Percentiles rank a stretch among this genome's conserved stretches.
These are phyloP conservation scores for Xylaria digitata DNA, from an alignment of 2,329 filamentous ascomycete species.

Conservation along the genomic window DNA sequence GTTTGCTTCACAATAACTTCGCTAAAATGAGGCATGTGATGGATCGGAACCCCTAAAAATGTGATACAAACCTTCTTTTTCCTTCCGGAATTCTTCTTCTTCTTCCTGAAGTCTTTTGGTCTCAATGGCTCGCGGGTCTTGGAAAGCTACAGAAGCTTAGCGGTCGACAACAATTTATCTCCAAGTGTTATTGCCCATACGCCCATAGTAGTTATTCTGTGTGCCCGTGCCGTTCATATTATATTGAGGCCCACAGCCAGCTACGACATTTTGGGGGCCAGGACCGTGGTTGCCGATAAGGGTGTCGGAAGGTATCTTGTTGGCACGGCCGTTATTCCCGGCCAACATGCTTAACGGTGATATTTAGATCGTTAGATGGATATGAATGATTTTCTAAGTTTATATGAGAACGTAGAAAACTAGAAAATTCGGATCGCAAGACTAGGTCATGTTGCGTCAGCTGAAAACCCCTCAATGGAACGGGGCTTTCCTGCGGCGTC, in stretches of 20 bases:
- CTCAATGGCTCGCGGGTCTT: not conserved
- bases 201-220: constrained; percentile 14
- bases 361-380: too few species aligned
- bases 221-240: constrained; percentile 1
- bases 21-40: not conserved
- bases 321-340: not conserved
- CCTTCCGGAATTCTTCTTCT: not conserved
- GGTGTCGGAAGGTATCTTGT: not conserved
- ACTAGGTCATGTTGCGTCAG: not conserved
- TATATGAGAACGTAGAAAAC: not conserved
- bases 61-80: constrained; percentile 17
- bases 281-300: not conserved
- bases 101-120: too few species aligned
- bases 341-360: too few species aligned
- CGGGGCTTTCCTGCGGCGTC: not conserved
- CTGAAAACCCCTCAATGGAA: not conserved
- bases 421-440: not conserved
- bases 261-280: constrained; percentile 6
- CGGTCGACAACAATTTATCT: not conserved
- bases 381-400: not conserved
- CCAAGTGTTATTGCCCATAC: constrained; percentile 1
- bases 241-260: not conserved
- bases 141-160: not conserved
- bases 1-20: not conserved
- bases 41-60: too few species aligned